These are phyloP conservation scores for Rubroshorea leprosula DNA, from an alignment of 345 rosid species.

Conservation along the genomic window DNA sequence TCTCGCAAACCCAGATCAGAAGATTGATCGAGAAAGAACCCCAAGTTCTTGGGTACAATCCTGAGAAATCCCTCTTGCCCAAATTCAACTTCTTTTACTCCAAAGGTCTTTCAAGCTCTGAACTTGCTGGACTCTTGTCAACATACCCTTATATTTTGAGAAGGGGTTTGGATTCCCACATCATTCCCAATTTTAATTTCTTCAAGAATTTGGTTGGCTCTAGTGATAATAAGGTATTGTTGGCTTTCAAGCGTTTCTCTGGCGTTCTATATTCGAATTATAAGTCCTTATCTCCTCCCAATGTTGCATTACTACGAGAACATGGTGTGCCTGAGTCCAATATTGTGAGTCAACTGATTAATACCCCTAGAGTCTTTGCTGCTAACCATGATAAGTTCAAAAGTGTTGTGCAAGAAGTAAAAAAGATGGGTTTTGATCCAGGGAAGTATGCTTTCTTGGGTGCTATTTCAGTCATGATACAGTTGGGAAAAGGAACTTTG, in stretches of 20 bases:
- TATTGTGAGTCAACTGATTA: neutral
- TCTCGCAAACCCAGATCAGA: constrained; percentile 29
- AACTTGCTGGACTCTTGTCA: constrained; percentile 23
- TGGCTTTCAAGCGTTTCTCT: neutral
- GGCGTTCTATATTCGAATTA: neutral
- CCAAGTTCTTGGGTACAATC: constrained; percentile 20
- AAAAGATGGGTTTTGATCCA: constrained; percentile 12
- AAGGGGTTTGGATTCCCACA: constrained; percentile 9
- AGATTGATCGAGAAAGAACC: constrained; percentile 35
- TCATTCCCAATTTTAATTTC: constrained; percentile 12
- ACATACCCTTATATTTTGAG: constrained; percentile 22
- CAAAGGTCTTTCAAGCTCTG: constrained; percentile 29
- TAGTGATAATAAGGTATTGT: constrained; percentile 1
- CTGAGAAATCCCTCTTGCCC: constrained; percentile 31
- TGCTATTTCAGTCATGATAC: neutral
- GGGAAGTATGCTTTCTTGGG: neutral
- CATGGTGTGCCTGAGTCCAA: constrained; percentile 6
- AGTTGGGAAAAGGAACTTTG: constrained; percentile 6
- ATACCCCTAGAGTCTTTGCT: neutral
- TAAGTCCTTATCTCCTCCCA: neutral
- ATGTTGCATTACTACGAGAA: constrained; percentile 1
- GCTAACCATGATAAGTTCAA: neutral
- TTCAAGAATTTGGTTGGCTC: neutral
- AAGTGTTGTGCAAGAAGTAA: constrained; percentile 6
- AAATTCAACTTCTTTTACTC: constrained; percentile 36